These are phyloP conservation scores for Cryptosporidium ubiquitum DNA, from an alignment of 169 alveolate genomes.

Conservation along the genomic window DNA sequence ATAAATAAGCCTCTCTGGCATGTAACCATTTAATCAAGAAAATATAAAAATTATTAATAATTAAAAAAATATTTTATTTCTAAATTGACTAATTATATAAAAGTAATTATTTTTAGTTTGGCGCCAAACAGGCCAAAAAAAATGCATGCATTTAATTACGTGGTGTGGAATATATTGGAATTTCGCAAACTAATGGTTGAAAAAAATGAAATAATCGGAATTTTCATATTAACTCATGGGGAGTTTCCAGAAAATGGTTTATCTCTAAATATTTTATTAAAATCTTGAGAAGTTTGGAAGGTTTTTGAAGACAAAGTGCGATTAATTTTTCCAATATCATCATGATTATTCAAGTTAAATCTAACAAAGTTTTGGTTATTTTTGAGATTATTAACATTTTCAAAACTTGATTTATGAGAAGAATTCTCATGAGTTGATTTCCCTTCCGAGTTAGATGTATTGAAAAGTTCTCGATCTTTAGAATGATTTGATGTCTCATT, in stretches of 20 bases:
- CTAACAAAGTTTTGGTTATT: background rate
- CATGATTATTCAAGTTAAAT: background rate
- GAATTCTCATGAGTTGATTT: background rate
- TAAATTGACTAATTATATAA: too few species aligned
- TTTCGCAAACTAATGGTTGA: too few species aligned
- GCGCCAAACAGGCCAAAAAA: background rate
- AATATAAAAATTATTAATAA: background rate
- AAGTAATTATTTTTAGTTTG: background rate
- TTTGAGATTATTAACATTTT: background rate
- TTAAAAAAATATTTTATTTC: background rate
- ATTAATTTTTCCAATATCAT: background rate
- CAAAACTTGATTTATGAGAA: background rate
- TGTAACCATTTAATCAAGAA: conserved; percentile 8
- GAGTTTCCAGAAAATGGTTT: background rate
- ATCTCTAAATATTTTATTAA: background rate
- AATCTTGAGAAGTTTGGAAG: background rate
- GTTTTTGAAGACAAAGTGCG: background rate
- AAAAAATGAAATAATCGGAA: too few species aligned
- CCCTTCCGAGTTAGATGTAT: background rate
- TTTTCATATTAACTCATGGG: too few species aligned
- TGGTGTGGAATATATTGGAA: background rate
- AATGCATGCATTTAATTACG: background rate
- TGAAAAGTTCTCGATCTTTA: background rate
- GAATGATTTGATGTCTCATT: background rate
- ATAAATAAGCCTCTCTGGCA: conserved; percentile 65